These are phyloP conservation scores for Vaccinium vitisidaea DNA, from an alignment of 148 eudicot genomes.

Conservation along the genomic window DNA sequence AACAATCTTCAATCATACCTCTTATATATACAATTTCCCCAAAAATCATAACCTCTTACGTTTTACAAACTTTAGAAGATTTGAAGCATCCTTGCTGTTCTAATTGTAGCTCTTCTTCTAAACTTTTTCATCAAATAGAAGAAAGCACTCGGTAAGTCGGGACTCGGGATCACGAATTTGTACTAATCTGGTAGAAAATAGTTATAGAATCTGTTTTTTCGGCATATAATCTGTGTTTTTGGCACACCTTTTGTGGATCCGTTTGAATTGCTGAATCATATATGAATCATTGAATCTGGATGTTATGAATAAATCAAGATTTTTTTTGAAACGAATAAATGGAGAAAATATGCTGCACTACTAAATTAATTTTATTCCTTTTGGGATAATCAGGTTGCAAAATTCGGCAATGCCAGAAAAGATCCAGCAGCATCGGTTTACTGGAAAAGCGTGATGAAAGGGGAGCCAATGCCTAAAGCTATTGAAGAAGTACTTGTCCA, in stretches of 20 bases:
- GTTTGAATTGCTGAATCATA: neutral
- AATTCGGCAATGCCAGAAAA: slow-evolving; percentile 32
- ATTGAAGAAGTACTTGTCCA: slow-evolving; percentile 27
- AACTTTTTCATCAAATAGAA: no score
- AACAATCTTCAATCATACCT: no score
- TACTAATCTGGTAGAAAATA: neutral
- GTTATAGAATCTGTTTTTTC: neutral
- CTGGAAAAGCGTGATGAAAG: slow-evolving; percentile 53
- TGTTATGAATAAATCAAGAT: neutral
- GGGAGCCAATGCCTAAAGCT: slow-evolving; percentile 44
- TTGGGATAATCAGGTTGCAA: slow-evolving; percentile 26
- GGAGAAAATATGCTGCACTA: no score
- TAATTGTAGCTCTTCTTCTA: neutral
- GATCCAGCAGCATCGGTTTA: slow-evolving; percentile 32
- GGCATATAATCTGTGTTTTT: neutral
- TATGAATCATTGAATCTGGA: neutral
- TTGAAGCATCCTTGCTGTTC: neutral
- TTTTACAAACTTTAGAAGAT: neutral
- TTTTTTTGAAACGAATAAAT: no score
- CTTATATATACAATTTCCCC: no score
- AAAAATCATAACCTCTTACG: no score
- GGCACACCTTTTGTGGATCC: neutral
- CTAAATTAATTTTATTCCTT: neutral
- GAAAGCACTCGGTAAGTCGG: no score
- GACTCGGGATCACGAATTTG: neutral